phyloP scores from a whole-genome alignment of 257 asterid species.

The Misopates orontium region DNA sequence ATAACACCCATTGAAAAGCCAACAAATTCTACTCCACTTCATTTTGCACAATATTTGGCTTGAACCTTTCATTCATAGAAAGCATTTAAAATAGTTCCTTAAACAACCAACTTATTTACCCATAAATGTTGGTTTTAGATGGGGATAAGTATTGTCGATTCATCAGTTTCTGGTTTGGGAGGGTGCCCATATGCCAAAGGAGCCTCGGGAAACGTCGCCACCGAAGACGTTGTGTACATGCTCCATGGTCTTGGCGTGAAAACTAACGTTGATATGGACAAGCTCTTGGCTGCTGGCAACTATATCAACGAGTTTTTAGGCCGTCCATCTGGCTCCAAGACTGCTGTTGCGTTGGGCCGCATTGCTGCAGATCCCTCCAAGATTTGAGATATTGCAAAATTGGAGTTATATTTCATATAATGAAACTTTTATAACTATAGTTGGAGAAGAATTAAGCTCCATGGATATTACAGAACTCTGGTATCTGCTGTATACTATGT shows the following conservation, averaged over 20 bases:
- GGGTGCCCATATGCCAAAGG: constrained; percentile 96
- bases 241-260: constrained; percentile 74
- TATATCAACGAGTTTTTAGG: constrained; percentile 65
- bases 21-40: no score
- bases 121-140: constrained; percentile 45
- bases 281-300: constrained; percentile 75
- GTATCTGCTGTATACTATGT: constrained; percentile 18
- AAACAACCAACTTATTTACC: background rate
- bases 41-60: no score
- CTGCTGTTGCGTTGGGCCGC: constrained; percentile 66
- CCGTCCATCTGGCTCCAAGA: constrained; percentile 76
- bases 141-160: constrained; percentile 90
- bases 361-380: constrained; percentile 44
- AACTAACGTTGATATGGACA: constrained; percentile 63
- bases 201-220: constrained; percentile 91
- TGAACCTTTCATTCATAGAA: no score
- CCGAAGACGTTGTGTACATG: constrained; percentile 94
- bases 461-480: constrained; percentile 3
- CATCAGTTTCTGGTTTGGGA: constrained; percentile 83
- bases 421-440: background rate
- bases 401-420: background rate
- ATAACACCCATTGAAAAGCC: background rate
- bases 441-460: background rate
- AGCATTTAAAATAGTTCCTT: background rate
- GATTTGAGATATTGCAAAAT: constrained; percentile 28